Evolutionary conservation across 2,329 filamentous ascomycete genomes (phyloP).

Genomic region (Ophiostoma pallidulum): DNA sequence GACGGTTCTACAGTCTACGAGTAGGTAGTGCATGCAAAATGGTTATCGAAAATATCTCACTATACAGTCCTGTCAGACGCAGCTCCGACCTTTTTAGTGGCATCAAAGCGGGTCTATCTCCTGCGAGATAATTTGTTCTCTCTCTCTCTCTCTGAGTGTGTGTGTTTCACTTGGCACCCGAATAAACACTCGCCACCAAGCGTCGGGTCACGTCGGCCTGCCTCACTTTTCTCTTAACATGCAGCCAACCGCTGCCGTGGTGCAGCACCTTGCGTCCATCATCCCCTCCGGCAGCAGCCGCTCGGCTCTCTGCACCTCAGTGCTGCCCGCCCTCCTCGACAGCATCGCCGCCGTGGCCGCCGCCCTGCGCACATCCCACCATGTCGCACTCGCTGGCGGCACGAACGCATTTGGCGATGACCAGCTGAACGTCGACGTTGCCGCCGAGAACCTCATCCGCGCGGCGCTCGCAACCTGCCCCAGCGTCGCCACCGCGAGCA

Average conservation of each 20-base stretch:
- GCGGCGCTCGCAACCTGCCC: slow-evolving; percentile 33
- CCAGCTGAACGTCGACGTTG: slow-evolving; percentile 29
- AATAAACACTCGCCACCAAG: no score
- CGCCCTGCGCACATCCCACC: slow-evolving; percentile 34
- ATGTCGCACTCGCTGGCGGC: slow-evolving; percentile 36
- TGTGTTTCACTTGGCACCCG: no score
- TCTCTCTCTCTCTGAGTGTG: no score
- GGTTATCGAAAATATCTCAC: no score
- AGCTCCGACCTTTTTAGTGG: no score
- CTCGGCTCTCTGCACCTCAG: slow-evolving; percentile 29
- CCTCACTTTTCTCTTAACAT: no score
- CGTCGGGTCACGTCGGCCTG: no score
- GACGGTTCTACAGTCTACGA: no score
- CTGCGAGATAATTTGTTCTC: no score
- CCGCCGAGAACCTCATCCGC: slow-evolving; percentile 40
- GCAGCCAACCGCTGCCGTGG: neutral
- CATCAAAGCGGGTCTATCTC: no score
- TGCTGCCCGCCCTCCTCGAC: slow-evolving; percentile 40
- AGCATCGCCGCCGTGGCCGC: slow-evolving; percentile 36
- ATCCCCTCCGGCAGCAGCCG: neutral
- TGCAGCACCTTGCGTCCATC: slow-evolving; percentile 1
- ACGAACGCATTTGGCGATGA: slow-evolving; percentile 47
- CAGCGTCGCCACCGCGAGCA: slow-evolving; percentile 41
- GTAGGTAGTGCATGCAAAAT: no score
- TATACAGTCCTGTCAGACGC: no score